Evolutionary conservation across 2,329 filamentous ascomycete genomes (phyloP), one percentile per base, ranked within the genome.

Genomic region (Huntiella decipiens): DNA sequence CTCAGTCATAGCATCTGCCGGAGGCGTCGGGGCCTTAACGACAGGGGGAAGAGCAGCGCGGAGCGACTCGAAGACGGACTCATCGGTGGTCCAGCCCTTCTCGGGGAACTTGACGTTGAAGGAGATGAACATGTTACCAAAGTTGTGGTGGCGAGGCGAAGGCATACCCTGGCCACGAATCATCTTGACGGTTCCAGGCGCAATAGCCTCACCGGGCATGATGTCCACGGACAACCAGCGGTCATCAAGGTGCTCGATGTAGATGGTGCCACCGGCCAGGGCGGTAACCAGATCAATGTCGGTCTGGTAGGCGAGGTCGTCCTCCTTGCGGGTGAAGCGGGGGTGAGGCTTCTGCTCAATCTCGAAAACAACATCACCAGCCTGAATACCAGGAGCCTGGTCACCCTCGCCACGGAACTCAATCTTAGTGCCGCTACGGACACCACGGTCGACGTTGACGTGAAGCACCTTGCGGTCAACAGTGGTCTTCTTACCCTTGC

Each of bases 321-420:
- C 91, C 28, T 92, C 87, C 63, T 91, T 93, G 56, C 91, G 82
- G 60, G 88, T 86, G 72, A 98, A 98, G 52, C 91, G 80, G 22
- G 80, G 53, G 63, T 98, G 91, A n/a, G 87, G 87, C 74, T 98
- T 98, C 71, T 96, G 86, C 65, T 96, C 88, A 53, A 98, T 96
- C 67, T 96, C 87, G 60, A 98, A 98, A 51, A 95, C 82, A 48
- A 98, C 91, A 59, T 98, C 92, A 53, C 92, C 91, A 12, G 91
- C 82, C 60, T 93, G 75, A 45, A 93, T 82, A 53, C 87, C 88
- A 15, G 91, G 91, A 48, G 87, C 78, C 61, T 96, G 91, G 61
- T 98, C 91, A 64, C 91, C 91, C 62, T 98, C 91, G 49, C 91
- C 91, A 48, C 82, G 78, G 72, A 96, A 98, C 61, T 95, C 87